A percentile compares a stretch with the other conserved stretches of the same genome.
Evolutionary conservation across 768 basidiomycete genomes (phyloP).

Genomic region (Leccinum aurantiacum): DNA sequence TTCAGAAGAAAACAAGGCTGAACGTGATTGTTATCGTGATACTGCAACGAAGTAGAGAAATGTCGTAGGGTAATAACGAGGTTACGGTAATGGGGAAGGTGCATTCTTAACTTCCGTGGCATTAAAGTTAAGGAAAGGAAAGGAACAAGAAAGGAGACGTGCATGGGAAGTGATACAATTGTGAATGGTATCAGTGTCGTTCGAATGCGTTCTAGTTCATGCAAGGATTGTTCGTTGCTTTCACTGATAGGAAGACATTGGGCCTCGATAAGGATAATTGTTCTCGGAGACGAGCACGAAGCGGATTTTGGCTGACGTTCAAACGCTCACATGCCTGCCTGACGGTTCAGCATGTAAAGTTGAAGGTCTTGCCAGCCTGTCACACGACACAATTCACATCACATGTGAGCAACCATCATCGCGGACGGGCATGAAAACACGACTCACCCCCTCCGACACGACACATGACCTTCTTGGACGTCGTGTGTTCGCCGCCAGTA

Average conservation of each 20-base stretch:
- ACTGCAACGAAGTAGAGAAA: constrained; percentile 10
- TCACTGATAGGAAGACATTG: constrained; percentile 15
- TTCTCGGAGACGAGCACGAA: neutral
- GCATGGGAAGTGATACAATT: constrained; percentile 28
- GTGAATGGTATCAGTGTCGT: constrained; percentile 26
- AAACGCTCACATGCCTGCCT: constrained; percentile 55
- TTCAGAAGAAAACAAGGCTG: neutral
- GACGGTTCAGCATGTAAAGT: constrained; percentile 74
- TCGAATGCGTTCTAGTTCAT: constrained; percentile 31
- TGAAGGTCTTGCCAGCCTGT: constrained; percentile 80
- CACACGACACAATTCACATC: neutral
- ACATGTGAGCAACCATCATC: constrained; percentile 3
- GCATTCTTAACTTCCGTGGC: constrained; percentile 1
- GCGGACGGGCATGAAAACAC: neutral
- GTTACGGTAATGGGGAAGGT: constrained; percentile 7
- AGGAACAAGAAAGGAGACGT: constrained; percentile 8
- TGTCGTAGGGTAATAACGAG: constrained; percentile 12
- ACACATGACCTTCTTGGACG: constrained; percentile 86
- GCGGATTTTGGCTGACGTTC: neutral
- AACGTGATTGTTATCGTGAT: constrained; percentile 2
- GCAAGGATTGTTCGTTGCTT: constrained; percentile 20
- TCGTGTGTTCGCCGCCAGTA: constrained; percentile 39
- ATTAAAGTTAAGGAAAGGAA: constrained; percentile 4
- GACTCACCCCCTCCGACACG: constrained; percentile 81
- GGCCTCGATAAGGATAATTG: neutral